Evolutionary conservation across 2,329 filamentous ascomycete species (phyloP).

Genomic region (Lasiodiplodia gonubiensis): DNA sequence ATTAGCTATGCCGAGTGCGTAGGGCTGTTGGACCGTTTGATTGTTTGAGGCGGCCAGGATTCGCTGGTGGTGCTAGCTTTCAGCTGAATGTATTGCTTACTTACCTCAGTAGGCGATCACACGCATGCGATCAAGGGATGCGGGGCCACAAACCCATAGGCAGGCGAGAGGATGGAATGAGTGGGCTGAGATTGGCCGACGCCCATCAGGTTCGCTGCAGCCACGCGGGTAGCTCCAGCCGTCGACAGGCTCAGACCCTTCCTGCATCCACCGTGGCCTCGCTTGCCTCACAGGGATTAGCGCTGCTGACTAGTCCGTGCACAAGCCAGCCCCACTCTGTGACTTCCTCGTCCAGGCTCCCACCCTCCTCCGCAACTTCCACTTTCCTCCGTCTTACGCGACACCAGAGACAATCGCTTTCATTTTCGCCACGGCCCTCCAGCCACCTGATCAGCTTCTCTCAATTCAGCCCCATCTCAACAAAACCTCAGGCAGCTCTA

Average conservation of each 20-base stretch:
- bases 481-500: background rate
- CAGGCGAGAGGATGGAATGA: background rate
- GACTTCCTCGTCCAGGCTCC: background rate
- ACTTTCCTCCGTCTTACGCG: background rate
- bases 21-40: background rate
- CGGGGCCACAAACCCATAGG: background rate
- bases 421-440: background rate
- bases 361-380: background rate
- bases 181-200: background rate
- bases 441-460: too few species aligned
- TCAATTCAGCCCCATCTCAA: background rate
- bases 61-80: background rate
- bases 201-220: background rate
- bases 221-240: background rate
- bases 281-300: background rate
- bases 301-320: conserved; percentile 5
- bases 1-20: background rate
- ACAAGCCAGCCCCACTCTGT: background rate
- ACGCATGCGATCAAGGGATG: background rate
- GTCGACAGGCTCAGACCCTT: background rate
- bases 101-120: background rate
- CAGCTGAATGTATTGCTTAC: conserved; percentile 4
- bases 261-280: background rate
- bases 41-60: background rate
- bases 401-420: too few species aligned